Evolutionary conservation across 352 stramenopile genomes (phyloP).

Genomic region (Phytophthora chlamydospora): DNA sequence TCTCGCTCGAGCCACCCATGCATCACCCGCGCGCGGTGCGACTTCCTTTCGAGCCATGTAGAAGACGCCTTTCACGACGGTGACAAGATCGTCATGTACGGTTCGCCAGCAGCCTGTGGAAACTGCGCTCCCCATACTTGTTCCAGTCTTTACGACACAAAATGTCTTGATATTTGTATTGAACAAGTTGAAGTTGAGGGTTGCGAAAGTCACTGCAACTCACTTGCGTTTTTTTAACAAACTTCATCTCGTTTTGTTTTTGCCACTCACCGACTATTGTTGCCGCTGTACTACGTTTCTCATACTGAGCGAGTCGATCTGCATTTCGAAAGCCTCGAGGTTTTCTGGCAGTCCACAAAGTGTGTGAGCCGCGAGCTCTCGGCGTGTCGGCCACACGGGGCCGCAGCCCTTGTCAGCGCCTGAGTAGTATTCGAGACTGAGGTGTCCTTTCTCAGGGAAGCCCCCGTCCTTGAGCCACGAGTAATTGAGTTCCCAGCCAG

Average conservation of each 20-base stretch:
- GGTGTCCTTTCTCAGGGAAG: conserved; percentile 78
- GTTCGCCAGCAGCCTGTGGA: not conserved
- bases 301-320: conserved; percentile 68
- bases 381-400: conserved; percentile 69
- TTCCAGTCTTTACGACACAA: no score
- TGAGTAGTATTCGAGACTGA: conserved; percentile 82
- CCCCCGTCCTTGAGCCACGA: conserved; percentile 83
- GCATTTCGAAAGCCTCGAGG: conserved; percentile 47
- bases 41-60: no score
- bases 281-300: conserved; percentile 30
- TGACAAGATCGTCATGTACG: no score
- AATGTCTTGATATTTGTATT: conserved; percentile 4
- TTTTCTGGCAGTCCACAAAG: conserved; percentile 59
- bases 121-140: not conserved
- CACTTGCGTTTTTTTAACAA: no score
- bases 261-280: conserved; percentile 9
- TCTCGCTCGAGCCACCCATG: conserved; percentile 24
- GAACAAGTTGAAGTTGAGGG: conserved; percentile 8
- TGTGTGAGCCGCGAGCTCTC: conserved; percentile 58
- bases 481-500: conserved; percentile 81
- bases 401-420: conserved; percentile 75
- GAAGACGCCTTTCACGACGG: no score
- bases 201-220: no score
- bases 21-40: conserved; percentile 9
- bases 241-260: not conserved